Conservation (phyloP, 2,329 filamentous ascomycete species). For the Scedosporium minutisporum region DNA sequence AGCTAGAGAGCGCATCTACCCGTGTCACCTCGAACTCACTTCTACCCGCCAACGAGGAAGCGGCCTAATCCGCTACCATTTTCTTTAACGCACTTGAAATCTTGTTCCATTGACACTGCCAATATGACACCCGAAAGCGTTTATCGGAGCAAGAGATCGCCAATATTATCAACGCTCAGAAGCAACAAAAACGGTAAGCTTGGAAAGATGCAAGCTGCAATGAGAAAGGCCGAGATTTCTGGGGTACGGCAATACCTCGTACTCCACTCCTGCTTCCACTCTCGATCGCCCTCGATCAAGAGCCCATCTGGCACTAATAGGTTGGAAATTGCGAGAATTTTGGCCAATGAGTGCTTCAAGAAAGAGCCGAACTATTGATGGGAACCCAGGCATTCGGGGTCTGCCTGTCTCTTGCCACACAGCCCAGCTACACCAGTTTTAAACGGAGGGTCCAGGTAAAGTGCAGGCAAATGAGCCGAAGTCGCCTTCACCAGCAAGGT, state of each 20-base stretch:
- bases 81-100: background rate
- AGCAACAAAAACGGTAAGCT: background rate
- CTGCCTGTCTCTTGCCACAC: background rate
- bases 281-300: background rate
- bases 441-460: background rate
- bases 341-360: background rate
- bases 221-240: no score
- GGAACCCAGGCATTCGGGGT: background rate
- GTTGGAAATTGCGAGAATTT: conserved; percentile 3
- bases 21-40: background rate
- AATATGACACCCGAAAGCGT: background rate
- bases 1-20: background rate
- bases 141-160: background rate
- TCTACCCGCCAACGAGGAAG: background rate
- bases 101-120: background rate
- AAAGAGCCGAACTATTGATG: background rate
- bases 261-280: background rate
- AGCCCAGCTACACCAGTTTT: background rate
- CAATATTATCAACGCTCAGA: background rate
- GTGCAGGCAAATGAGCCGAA: background rate
- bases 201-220: background rate
- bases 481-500: background rate
- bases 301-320: background rate
- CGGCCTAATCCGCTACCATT: background rate
- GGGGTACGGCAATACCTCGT: no score